These are phyloP conservation scores for Torulaspora gathmanii DNA, from an alignment of 805 yeast genomes.

Conservation along the genomic window DNA sequence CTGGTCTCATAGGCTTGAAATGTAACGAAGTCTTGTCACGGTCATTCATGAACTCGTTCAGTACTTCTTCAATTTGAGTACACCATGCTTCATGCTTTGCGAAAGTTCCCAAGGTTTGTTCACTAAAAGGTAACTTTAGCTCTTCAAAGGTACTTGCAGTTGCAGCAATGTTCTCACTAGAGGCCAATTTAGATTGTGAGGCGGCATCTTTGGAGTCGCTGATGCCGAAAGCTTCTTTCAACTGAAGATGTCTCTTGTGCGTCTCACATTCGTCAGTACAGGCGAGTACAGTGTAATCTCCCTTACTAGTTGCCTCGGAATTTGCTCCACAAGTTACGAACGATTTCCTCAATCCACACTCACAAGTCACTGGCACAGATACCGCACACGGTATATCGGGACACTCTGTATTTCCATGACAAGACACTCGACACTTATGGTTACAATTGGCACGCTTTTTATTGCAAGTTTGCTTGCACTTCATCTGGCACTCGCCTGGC, in stretches of 20 bases:
- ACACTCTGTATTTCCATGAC: conserved; percentile 60
- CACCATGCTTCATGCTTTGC: conserved; percentile 66
- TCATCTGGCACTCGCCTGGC: conserved; percentile 52
- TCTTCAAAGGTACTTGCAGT: conserved; percentile 29
- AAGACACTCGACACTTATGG: conserved; percentile 57
- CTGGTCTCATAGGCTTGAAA: conserved; percentile 68
- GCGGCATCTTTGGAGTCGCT: neutral
- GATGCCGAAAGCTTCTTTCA: conserved; percentile 59
- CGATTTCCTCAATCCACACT: conserved; percentile 54
- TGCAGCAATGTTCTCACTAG: conserved; percentile 21
- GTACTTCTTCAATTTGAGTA: conserved; percentile 49
- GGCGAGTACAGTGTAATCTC: conserved; percentile 40
- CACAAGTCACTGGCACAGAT: conserved; percentile 49
- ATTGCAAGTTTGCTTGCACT: conserved; percentile 60
- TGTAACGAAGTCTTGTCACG: conserved; percentile 42
- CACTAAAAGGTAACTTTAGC: conserved; percentile 40
- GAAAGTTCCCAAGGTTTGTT: conserved; percentile 44
- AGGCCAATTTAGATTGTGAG: conserved; percentile 5
- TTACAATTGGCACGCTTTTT: conserved; percentile 53
- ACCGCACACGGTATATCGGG: conserved; percentile 53
- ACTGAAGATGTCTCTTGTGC: conserved; percentile 52
- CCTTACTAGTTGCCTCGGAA: conserved; percentile 29
- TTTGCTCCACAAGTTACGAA: conserved; percentile 56
- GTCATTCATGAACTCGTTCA: conserved; percentile 47
- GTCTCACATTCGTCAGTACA: conserved; percentile 72